A percentile compares a stretch with the other conserved stretches of the same genome.
Conservation (phyloP, 2,329 filamentous ascomycete species). For the Keithomyces neogunnii region DNA sequence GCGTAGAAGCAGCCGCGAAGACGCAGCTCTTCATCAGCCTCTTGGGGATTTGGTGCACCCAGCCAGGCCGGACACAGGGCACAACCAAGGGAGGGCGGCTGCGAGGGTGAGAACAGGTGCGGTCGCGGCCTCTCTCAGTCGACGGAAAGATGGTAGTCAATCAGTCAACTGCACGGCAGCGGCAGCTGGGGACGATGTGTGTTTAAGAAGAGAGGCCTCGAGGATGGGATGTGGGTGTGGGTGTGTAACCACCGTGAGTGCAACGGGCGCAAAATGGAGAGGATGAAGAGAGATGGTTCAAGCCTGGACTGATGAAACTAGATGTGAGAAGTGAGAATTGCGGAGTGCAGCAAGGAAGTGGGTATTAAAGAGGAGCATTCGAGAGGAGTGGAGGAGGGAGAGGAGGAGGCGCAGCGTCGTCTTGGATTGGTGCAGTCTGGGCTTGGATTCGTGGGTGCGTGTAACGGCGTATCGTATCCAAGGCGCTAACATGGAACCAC, state of each 20-base stretch:
- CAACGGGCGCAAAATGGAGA: neutral
- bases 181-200: neutral
- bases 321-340: conserved; percentile 5
- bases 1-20: too few relatives aligned
- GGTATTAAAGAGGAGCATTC: neutral
- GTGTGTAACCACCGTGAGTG: neutral
- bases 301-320: neutral
- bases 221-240: conserved; percentile 3
- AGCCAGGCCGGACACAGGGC: neutral
- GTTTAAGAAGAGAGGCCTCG: neutral
- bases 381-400: too few relatives aligned
- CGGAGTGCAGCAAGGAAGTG: conserved; percentile 11
- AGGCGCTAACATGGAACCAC: too few relatives aligned
- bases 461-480: too few relatives aligned
- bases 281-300: neutral
- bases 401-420: too few relatives aligned
- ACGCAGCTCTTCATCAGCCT: too few relatives aligned
- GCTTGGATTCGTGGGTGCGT: too few relatives aligned
- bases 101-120: too few relatives aligned
- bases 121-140: too few relatives aligned
- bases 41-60: neutral
- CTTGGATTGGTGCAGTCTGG: too few relatives aligned
- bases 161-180: neutral
- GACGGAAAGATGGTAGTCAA: too few relatives aligned
- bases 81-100: neutral